Evolutionary conservation across 2,329 filamentous ascomycete genomes (phyloP).

Genomic region (Rutstroemia sp.): DNA sequence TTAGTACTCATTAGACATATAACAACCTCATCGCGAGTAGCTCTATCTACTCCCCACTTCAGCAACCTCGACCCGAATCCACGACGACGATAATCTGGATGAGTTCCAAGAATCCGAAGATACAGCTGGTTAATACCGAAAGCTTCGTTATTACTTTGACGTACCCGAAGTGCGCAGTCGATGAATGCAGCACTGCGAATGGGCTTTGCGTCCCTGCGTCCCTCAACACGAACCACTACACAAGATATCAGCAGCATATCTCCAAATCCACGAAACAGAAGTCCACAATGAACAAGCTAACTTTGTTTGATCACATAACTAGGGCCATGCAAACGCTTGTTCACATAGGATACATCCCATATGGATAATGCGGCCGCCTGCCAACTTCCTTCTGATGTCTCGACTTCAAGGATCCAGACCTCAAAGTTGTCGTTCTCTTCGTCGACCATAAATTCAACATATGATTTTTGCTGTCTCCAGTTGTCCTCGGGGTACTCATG

Average conservation of each 20-base stretch:
- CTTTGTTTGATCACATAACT: not conserved
- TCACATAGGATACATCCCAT: not conserved
- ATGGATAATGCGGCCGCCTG: not conserved
- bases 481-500: not conserved
- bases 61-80: not conserved
- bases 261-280: too few relatives aligned
- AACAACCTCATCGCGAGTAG: not conserved
- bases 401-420: not conserved
- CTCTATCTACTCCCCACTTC: conserved; percentile 1
- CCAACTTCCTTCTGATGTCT: not conserved
- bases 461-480: not conserved
- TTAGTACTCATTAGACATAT: not conserved
- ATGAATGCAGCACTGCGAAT: not conserved
- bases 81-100: not conserved
- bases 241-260: too few relatives aligned
- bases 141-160: not conserved
- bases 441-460: not conserved
- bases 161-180: not conserved
- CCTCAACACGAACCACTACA: not conserved
- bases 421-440: not conserved
- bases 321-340: not conserved
- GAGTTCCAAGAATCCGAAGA: not conserved
- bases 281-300: not conserved
- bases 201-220: not conserved
- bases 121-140: not conserved